Evolutionary conservation across 2,329 filamentous ascomycete genomes (phyloP).

Genomic region (Colletotrichum magnum): DNA sequence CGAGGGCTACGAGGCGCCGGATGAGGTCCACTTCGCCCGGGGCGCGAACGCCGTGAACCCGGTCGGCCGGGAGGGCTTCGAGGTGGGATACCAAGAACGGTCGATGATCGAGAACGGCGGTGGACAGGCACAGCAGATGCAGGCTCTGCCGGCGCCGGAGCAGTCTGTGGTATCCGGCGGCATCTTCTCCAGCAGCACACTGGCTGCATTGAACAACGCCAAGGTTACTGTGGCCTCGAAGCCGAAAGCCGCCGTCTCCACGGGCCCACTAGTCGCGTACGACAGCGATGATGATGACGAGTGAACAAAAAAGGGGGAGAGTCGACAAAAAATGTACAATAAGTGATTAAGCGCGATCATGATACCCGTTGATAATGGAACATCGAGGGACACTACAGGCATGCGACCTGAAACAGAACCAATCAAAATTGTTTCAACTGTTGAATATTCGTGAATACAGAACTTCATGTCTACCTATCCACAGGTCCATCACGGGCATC

Average conservation of each 20-base stretch:
- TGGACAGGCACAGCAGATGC: slow-evolving; percentile 49
- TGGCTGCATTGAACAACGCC: slow-evolving; percentile 80
- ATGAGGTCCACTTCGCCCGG: slow-evolving; percentile 92
- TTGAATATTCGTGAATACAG: slow-evolving; percentile 91
- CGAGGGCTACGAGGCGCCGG: slow-evolving; percentile 92
- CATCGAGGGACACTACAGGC: slow-evolving; percentile 29
- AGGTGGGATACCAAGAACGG: slow-evolving; percentile 74
- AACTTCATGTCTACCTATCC: slow-evolving; percentile 86
- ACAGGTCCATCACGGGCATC: slow-evolving; percentile 84
- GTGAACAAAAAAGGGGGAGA: slow-evolving; percentile 46
- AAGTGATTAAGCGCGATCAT: slow-evolving; percentile 58
- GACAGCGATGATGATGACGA: slow-evolving; percentile 83
- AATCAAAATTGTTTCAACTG: slow-evolving; percentile 63
- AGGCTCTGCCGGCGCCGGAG: slow-evolving; percentile 41
- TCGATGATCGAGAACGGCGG: slow-evolving; percentile 69
- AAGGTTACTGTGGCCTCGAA: slow-evolving; percentile 69
- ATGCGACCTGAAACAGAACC: slow-evolving; percentile 15
- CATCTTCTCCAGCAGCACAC: slow-evolving; percentile 86
- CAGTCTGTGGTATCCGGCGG: slow-evolving; percentile 63
- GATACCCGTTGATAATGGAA: slow-evolving; percentile 41
- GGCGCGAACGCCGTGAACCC: slow-evolving; percentile 78
- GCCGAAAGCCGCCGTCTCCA: slow-evolving; percentile 64
- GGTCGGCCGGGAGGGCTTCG: slow-evolving; percentile 69
- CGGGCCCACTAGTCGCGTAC: slow-evolving; percentile 87
- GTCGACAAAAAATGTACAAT: slow-evolving; percentile 74